A percentile compares a stretch with the other conserved stretches of the same genome.
phyloP scores from a whole-genome alignment of 345 rosid genomes.

The Rhizophora apiculata region DNA sequence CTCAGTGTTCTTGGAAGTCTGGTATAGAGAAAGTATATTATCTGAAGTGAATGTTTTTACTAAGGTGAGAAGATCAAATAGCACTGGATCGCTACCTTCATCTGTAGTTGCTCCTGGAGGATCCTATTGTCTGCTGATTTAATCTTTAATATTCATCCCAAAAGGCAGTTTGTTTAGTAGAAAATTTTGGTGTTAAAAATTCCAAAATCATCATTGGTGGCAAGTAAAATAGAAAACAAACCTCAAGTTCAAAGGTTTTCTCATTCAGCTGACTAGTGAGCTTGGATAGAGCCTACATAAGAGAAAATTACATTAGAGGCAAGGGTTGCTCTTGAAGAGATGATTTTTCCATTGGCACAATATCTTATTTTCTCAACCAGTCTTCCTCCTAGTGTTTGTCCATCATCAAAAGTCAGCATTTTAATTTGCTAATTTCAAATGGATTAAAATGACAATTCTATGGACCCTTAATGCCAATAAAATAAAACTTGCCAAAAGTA shows the following conservation, averaged over 20 bases:
- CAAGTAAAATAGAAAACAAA: constrained; percentile 31
- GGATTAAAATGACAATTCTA: neutral
- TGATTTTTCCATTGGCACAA: neutral
- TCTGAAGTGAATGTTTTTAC: neutral
- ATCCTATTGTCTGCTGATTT: constrained; percentile 69
- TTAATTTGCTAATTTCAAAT: neutral
- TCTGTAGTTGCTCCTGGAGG: constrained; percentile 66
- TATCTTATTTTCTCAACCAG: neutral
- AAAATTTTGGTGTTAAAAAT: constrained; percentile 1
- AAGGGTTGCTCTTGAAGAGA: constrained; percentile 8
- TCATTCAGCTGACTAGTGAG: constrained; percentile 55
- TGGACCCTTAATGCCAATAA: neutral
- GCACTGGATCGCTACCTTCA: constrained; percentile 44
- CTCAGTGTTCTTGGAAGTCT: constrained; percentile 55
- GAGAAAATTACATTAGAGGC: constrained; percentile 22
- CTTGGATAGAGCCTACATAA: constrained; percentile 51
- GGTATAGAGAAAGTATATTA: constrained; percentile 15
- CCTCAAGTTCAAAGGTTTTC: constrained; percentile 70
- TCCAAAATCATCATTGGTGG: constrained; percentile 6
- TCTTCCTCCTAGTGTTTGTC: neutral
- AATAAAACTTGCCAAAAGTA: too few species aligned
- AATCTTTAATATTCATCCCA: constrained; percentile 40
- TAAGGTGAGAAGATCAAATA: constrained; percentile 3
- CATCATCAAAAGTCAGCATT: neutral
- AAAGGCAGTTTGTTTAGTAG: constrained; percentile 19